Evolutionary conservation across 768 basidiomycete genomes (phyloP), one percentile per base, ranked within the genome.

Genomic region (Cantharellus anzutake): DNA sequence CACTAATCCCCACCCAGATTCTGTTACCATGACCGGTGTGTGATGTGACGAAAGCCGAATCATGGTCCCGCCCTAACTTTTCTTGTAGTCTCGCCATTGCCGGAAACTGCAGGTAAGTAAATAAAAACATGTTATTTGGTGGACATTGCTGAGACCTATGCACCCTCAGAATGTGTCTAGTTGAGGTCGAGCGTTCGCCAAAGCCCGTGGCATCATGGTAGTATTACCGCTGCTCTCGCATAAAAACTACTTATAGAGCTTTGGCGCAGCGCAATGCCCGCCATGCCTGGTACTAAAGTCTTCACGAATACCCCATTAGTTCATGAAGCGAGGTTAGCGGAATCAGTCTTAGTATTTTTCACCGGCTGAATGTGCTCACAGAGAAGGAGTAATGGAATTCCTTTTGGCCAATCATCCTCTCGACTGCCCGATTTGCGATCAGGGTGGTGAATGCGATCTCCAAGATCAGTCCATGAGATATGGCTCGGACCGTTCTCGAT

Each of bases 381-480:
- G 92, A 29, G 92, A 96, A 71, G 96, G 96, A 57, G 94, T 98
- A 61, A 98, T 99, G 96, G 96, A 98, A 68, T 96, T 98, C 73
- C 78, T 98, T 42, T 81, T 98, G 62, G 81, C 94, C 61, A 98
- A 99, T 72, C 96, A 99, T 67, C 96, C 96, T 2, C 78, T 99
- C 60, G 96, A 99, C 70, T 99, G 96, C 72, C 96, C 96, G 29
- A 86, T 98, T 63, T 99, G 96, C 67, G 96, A 99, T 70, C 93
- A 98, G 72, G 94, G 93, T 69, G 94, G 96, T 60, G 93, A 97
- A 78, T 99, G 93, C 70, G 93, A 97, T 70, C 79, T 97, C 4
- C 94, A 98, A 74, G 94, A 97, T 73, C 94, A 97, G 71, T 94
- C 94, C 11, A 98, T 98, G 92, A 85, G 94, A 59, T 99, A 98